Evolutionary conservation across 495 filamentous ascomycete genomes (phyloP).

Genomic region (Tricharina praecox): DNA sequence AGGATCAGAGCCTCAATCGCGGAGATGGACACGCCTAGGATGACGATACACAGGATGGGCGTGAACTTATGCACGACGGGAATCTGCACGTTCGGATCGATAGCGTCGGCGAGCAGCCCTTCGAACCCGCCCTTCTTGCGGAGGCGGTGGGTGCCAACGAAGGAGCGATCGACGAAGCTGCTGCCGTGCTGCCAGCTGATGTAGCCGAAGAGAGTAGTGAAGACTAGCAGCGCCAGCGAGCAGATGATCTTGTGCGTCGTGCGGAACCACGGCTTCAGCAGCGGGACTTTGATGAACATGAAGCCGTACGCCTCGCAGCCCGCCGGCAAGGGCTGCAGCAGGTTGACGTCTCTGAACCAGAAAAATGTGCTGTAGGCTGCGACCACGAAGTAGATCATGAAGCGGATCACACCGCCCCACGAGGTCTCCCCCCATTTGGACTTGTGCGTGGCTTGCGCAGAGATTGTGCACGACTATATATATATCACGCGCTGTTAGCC

Average conservation of each 20-base stretch:
- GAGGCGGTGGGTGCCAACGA: neutral
- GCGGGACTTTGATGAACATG: conserved; percentile 10
- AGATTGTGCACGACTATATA: conserved; percentile 17
- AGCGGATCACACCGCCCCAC: conserved; percentile 21
- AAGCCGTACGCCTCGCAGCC: conserved; percentile 15
- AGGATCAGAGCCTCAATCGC: conserved; percentile 14
- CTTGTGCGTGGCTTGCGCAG: conserved; percentile 17
- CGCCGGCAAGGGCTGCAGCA: neutral
- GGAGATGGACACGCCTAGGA: conserved; percentile 8
- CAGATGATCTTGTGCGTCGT: conserved; percentile 13
- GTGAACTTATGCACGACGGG: conserved; percentile 14
- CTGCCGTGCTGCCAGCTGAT: conserved; percentile 14
- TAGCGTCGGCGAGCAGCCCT: neutral
- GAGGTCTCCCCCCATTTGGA: conserved; percentile 17
- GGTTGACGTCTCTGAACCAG: conserved; percentile 17
- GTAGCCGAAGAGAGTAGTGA: conserved; percentile 19
- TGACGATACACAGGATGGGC: conserved; percentile 11
- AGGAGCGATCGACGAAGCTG: conserved; percentile 7
- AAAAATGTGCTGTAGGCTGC: conserved; percentile 16
- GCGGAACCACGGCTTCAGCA: conserved; percentile 17
- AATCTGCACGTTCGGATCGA: neutral
- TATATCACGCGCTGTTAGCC: neutral
- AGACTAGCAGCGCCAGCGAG: conserved; percentile 7
- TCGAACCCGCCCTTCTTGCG: neutral
- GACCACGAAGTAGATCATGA: conserved; percentile 20